A percentile compares a stretch with the other conserved stretches of the same genome.
phyloP scores from a whole-genome alignment of 768 basidiomycete species.

The Leccinum ochraceum region DNA sequence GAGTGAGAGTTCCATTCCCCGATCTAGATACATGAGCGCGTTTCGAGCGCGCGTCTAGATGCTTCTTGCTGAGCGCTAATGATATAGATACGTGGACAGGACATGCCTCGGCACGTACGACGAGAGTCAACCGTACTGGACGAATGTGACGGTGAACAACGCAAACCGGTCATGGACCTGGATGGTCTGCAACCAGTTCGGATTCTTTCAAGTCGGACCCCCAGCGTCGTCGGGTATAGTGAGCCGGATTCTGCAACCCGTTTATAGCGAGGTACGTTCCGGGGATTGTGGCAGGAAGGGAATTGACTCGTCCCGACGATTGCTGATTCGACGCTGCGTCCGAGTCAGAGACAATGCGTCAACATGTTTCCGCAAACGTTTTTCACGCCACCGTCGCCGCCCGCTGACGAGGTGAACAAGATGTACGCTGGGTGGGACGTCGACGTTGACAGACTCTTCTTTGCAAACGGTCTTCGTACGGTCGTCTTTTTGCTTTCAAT shows the following conservation, averaged over 20 bases:
- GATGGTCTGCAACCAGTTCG: slow-evolving; percentile 76
- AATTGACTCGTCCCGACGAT: neutral
- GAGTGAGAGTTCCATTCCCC: slow-evolving; percentile 42
- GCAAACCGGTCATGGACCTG: slow-evolving; percentile 65
- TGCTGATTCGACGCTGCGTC: neutral
- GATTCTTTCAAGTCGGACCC: slow-evolving; percentile 46
- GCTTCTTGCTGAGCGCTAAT: slow-evolving; percentile 22
- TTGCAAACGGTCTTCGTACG: neutral
- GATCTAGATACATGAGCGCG: neutral
- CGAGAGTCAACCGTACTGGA: slow-evolving; percentile 45
- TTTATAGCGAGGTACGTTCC: neutral
- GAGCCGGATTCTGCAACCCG: neutral
- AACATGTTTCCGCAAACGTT: neutral
- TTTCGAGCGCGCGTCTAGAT: neutral
- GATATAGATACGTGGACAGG: slow-evolving; percentile 10
- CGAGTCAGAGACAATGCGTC: neutral
- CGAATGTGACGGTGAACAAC: slow-evolving; percentile 57
- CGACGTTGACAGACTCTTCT: neutral
- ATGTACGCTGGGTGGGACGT: neutral
- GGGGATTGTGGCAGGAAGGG: neutral
- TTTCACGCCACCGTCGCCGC: neutral
- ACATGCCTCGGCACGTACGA: slow-evolving; percentile 46
- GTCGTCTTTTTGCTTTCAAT: neutral
- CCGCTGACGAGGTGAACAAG: neutral
- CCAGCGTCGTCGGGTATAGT: slow-evolving; percentile 19